Evolutionary conservation across 768 basidiomycete species (phyloP).

Genomic region (Suillus variegatus): DNA sequence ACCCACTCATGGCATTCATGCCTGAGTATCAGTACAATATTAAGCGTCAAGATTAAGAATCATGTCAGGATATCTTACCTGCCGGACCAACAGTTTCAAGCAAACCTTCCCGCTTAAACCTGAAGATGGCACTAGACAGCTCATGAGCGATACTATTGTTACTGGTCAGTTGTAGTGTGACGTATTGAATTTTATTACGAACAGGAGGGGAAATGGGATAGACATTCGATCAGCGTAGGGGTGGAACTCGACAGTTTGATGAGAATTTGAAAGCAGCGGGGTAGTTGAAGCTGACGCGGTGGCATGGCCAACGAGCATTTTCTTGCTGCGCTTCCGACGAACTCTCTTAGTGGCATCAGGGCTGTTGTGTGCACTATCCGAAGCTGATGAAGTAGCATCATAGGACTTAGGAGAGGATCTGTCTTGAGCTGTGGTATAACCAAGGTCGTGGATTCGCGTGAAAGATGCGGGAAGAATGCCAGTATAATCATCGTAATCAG

Average conservation of each 20-base stretch:
- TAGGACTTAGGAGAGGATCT: constrained; percentile 39
- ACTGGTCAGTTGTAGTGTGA: constrained; percentile 1
- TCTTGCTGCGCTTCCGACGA: constrained; percentile 71
- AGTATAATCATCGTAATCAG: constrained; percentile 64
- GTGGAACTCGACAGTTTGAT: constrained; percentile 62
- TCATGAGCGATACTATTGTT: constrained; percentile 76
- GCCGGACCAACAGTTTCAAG: constrained; percentile 91
- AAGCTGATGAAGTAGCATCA: constrained; percentile 39
- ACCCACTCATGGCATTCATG: constrained; percentile 70
- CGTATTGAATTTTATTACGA: constrained; percentile 23
- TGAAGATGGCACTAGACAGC: constrained; percentile 65
- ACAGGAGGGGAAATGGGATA: constrained; percentile 84
- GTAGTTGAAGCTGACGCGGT: constrained; percentile 43
- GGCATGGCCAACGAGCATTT: constrained; percentile 30
- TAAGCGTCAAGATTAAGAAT: constrained; percentile 7
- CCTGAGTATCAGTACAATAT: constrained; percentile 41
- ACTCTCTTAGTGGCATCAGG: constrained; percentile 67
- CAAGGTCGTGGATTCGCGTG: constrained; percentile 45
- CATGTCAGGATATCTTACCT: constrained; percentile 40
- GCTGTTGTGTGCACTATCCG: constrained; percentile 25
- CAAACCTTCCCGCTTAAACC: constrained; percentile 77
- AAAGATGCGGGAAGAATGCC: constrained; percentile 69
- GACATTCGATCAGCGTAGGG: constrained; percentile 57
- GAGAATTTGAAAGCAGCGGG: constrained; percentile 60
- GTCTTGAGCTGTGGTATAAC: constrained; percentile 38